These are phyloP conservation scores for Aureobasidium lini DNA, from an alignment of 2,329 filamentous ascomycete genomes.

Conservation along the genomic window DNA sequence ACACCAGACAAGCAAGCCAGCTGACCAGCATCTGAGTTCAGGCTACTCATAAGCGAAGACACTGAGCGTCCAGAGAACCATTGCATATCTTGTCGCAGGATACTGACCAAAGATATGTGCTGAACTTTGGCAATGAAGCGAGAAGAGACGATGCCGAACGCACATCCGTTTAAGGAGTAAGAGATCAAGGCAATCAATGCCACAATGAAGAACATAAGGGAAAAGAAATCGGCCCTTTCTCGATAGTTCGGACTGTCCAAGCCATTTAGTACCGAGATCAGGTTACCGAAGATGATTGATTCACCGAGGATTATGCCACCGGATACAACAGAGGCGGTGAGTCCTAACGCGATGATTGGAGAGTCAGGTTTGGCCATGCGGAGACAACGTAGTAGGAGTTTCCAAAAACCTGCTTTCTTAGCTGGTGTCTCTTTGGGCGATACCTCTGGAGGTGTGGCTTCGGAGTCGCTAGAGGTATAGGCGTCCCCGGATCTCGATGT, in stretches of 20 bases:
- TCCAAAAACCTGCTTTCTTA: constrained; percentile 7
- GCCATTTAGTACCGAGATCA: constrained; percentile 45
- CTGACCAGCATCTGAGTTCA: constrained; percentile 43
- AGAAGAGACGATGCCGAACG: constrained; percentile 43
- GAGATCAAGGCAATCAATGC: constrained; percentile 42
- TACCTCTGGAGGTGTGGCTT: constrained; percentile 20
- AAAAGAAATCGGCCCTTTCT: constrained; percentile 34
- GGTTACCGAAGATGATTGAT: constrained; percentile 49
- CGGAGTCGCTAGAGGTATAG: constrained; percentile 31
- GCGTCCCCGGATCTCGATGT: constrained; percentile 38
- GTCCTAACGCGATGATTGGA: constrained; percentile 33
- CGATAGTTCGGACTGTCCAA: constrained; percentile 18
- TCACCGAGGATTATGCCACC: constrained; percentile 51
- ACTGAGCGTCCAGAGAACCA: constrained; percentile 42
- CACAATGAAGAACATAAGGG: constrained; percentile 47
- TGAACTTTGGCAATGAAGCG: constrained; percentile 38
- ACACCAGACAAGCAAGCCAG: constrained; percentile 43
- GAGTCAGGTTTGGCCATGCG: constrained; percentile 32
- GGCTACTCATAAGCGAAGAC: constrained; percentile 37
- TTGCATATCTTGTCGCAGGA: constrained; percentile 48
- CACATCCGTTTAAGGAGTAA: constrained; percentile 37
- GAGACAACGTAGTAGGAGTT: constrained; percentile 12
- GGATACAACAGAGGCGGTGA: constrained; percentile 39
- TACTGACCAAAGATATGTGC: constrained; percentile 41
- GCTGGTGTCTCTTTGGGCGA: constrained; percentile 24